A percentile compares a stretch with the other conserved stretches of the same genome.
phyloP scores from a whole-genome alignment of 495 filamentous ascomycete species.

The Hamigera avellanea region DNA sequence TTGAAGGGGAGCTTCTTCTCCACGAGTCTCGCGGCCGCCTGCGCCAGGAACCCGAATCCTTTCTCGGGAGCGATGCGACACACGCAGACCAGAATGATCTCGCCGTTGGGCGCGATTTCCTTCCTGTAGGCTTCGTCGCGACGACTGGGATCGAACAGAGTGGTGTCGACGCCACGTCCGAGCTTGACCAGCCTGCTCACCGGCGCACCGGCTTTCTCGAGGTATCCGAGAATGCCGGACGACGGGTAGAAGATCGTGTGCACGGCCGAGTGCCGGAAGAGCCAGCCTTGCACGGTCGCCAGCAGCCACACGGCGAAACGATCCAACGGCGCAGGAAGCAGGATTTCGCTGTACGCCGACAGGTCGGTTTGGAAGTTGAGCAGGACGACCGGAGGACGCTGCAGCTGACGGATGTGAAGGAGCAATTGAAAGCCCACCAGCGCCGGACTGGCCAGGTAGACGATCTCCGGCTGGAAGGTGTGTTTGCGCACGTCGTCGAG shows the following conservation, averaged over 20 bases:
- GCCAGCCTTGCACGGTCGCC: slow-evolving; percentile 41
- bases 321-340: slow-evolving; percentile 46
- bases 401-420: slow-evolving; percentile 43
- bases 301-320: slow-evolving; percentile 42
- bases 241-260: slow-evolving; percentile 53
- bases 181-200: slow-evolving; percentile 38
- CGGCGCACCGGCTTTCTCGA: slow-evolving; percentile 38
- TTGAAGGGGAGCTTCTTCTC: slow-evolving; percentile 43
- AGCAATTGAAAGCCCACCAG: slow-evolving; percentile 54
- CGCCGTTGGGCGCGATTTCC: slow-evolving; percentile 41
- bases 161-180: slow-evolving; percentile 49
- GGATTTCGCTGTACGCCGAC: slow-evolving; percentile 47
- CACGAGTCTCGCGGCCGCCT: slow-evolving; percentile 35
- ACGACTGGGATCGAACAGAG: slow-evolving; percentile 38
- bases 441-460: slow-evolving; percentile 54
- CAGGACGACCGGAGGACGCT: slow-evolving; percentile 38
- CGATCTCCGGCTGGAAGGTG: slow-evolving; percentile 44
- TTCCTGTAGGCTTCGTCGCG: slow-evolving; percentile 33
- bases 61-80: slow-evolving; percentile 53
- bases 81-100: slow-evolving; percentile 48
- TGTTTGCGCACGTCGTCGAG: slow-evolving; percentile 39
- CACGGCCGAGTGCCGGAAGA: slow-evolving; percentile 45
- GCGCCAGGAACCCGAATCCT: slow-evolving; percentile 49
- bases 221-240: slow-evolving; percentile 41
- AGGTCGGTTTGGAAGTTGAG: slow-evolving; percentile 59